Evolutionary conservation across 140 eudicot genomes (phyloP), one percentile per base, ranked within the genome.

Genomic region (Ambrosia hybrid): DNA sequence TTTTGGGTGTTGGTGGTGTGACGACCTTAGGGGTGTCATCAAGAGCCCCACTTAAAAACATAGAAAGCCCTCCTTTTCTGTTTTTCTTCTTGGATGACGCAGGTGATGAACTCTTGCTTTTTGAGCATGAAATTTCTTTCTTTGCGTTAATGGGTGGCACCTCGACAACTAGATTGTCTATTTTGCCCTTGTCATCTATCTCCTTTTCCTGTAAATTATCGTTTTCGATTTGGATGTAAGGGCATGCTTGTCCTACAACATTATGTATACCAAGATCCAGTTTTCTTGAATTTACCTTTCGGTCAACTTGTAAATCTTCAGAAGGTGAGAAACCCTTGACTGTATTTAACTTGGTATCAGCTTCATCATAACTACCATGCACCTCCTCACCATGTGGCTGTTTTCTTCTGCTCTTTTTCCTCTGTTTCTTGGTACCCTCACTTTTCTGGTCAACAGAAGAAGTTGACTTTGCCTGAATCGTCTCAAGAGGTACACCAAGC

Each of bases 11-110:
- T 11, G 73, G 51, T 33, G 92, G 85, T 9, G 86, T 76, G 57
- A 37, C 72, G 30, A 21, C 30, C 73, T 88, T 83, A 1, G 96
- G 91, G 65, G 81, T 65, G 68, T 90, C 89, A 81, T 94, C 99
- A 59, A 94, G 99, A 45, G 89, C 97, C 6, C 99, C 99, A 57
- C 87, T 94, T 64, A 94, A 52, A 61, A 94, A 94, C 97, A 94
- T 79, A 6, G 99, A 94, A 65, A 94, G 97, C 34, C 99, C 99
- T 2, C 99, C 99, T 79, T 91, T 94, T 65, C 84, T 83, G 76
- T 81, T 91, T 74, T 94, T 90, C 83, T 83, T 92, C 86, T 88
- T 94, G 65, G 87, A 90, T 38, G 94, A 77, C 60, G 84, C 71
- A n/a, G 82, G 68, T 5, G 30, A 21, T 21, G n/a, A 9, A 57